Percentiles rank a stretch among this genome's conserved stretches.
phyloP scores from a whole-genome alignment of 768 basidiomycete genomes.

The Phanerochaete sordida region DNA sequence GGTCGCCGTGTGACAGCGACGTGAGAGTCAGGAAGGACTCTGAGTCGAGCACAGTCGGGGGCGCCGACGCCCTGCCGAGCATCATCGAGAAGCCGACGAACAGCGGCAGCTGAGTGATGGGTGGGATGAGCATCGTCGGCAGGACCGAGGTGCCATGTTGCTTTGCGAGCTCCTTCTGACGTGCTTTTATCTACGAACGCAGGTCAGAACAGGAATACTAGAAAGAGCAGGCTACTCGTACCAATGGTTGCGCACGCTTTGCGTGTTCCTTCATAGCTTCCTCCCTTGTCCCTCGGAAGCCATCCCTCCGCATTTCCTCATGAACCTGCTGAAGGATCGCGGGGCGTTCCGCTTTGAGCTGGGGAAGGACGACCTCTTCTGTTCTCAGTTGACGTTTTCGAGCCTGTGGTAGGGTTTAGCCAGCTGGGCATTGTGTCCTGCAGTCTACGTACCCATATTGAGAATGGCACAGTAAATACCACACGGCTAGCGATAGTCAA shows the following conservation, averaged over 20 bases:
- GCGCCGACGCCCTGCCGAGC: constrained; percentile 49
- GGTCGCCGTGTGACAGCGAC: constrained; percentile 66
- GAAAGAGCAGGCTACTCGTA: constrained; percentile 25
- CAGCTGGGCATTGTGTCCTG: not conserved
- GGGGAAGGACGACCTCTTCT: constrained; percentile 59
- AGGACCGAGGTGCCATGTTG: constrained; percentile 55
- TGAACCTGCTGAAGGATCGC: constrained; percentile 30
- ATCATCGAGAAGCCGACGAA: constrained; percentile 65
- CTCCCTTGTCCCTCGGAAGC: constrained; percentile 53
- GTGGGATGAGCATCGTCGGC: constrained; percentile 56
- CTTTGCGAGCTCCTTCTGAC: constrained; percentile 57
- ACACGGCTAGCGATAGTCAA: constrained; percentile 60
- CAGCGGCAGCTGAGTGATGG: constrained; percentile 65
- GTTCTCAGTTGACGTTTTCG: constrained; percentile 55
- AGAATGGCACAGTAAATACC: constrained; percentile 59
- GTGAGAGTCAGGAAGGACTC: constrained; percentile 76
- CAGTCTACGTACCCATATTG: constrained; percentile 63
- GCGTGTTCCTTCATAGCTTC: constrained; percentile 45
- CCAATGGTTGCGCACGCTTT: constrained; percentile 45
- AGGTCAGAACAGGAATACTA: not conserved
- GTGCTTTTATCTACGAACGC: constrained; percentile 43
- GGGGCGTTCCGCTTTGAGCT: constrained; percentile 47
- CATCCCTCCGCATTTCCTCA: constrained; percentile 51
- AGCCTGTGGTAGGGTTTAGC: constrained; percentile 38
- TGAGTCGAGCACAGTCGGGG: constrained; percentile 66